Conservation (phyloP, 78 protist species). For the Emiliania huxleyi region DNA sequence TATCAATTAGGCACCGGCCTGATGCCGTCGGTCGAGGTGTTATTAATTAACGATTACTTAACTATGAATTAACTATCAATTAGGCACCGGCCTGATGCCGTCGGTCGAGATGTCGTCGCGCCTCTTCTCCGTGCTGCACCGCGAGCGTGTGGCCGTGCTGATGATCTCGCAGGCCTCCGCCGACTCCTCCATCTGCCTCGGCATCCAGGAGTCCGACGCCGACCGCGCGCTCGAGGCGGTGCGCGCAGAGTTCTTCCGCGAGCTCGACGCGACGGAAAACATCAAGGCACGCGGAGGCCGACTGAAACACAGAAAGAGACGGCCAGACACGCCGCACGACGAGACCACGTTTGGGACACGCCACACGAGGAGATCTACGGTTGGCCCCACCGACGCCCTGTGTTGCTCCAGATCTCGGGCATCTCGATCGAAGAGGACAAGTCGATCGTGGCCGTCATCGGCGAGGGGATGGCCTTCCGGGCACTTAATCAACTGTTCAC, state of each 20-base stretch:
- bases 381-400: too few species aligned
- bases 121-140: constrained; percentile 10
- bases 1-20: too few species aligned
- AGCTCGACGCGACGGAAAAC: neutral
- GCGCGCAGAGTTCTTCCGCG: neutral
- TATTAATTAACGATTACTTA: too few species aligned
- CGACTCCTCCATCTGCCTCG: constrained; percentile 54
- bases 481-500: too few species aligned
- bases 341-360: too few species aligned
- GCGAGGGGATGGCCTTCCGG: constrained; percentile 40
- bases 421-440: neutral
- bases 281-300: too few species aligned
- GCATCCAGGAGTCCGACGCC: neutral
- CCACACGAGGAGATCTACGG: too few species aligned
- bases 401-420: neutral
- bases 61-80: too few species aligned
- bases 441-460: constrained; percentile 49
- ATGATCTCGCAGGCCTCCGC: constrained; percentile 47
- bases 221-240: constrained; percentile 5
- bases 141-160: neutral
- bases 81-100: neutral
- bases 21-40: too few species aligned
- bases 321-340: too few species aligned
- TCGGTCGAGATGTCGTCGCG: constrained; percentile 14
- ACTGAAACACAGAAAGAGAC: too few species aligned